phyloP scores from a whole-genome alignment of 768 basidiomycete species.

The Trametes villosa region DNA sequence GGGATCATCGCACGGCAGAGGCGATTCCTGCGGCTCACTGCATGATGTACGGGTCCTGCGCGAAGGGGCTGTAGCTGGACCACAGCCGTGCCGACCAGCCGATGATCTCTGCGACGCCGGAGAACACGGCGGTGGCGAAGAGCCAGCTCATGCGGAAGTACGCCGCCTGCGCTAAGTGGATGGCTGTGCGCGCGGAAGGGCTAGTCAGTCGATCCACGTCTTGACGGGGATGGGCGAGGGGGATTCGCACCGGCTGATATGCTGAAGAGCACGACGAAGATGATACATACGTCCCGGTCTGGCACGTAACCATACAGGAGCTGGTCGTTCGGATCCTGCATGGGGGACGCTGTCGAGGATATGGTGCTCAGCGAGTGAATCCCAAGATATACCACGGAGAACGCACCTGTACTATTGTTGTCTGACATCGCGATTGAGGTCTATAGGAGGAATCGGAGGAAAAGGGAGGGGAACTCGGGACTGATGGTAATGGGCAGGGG shows the following conservation, averaged over 20 bases:
- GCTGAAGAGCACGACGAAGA: conserved; percentile 22
- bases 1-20: not conserved
- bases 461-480: no score
- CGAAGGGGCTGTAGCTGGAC: conserved; percentile 34
- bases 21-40: conserved; percentile 34
- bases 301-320: conserved; percentile 20
- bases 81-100: conserved; percentile 45
- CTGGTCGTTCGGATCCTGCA: not conserved
- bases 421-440: not conserved
- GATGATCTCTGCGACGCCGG: conserved; percentile 39
- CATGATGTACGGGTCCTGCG: conserved; percentile 42
- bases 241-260: conserved; percentile 24
- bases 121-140: conserved; percentile 37
- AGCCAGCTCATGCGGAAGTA: conserved; percentile 41
- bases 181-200: conserved; percentile 18
- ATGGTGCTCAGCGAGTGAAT: not conserved
- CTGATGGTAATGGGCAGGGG: not conserved
- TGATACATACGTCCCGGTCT: conserved; percentile 10
- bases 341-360: not conserved
- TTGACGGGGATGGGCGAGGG: not conserved
- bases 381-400: not conserved
- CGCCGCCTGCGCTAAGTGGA: conserved; percentile 36
- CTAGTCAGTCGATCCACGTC: not conserved
- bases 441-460: not conserved
- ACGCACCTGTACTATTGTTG: conserved; percentile 8